Conservation (phyloP, 768 basidiomycete species). For the Pisolithus sp. region DNA sequence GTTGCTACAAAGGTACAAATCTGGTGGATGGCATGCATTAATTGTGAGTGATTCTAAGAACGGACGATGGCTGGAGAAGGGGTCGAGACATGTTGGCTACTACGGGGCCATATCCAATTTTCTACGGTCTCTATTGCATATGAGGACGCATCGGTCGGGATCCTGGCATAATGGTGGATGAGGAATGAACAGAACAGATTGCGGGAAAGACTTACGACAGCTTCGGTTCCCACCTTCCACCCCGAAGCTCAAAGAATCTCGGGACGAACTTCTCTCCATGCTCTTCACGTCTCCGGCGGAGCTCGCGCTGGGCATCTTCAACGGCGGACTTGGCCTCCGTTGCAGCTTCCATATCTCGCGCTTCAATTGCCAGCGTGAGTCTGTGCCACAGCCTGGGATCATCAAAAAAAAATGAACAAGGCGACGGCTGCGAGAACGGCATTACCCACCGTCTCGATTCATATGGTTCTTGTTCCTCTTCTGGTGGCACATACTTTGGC, state of each 20-base stretch:
- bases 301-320: conserved; percentile 88
- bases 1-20: conserved; percentile 33
- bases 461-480: conserved; percentile 81
- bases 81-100: not conserved
- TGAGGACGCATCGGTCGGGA: conserved; percentile 58
- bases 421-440: not conserved
- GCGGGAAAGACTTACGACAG: conserved; percentile 46
- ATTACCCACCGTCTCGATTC: conserved; percentile 74
- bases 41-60: conserved; percentile 16
- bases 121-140: conserved; percentile 61
- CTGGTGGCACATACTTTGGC: conserved; percentile 80
- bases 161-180: conserved; percentile 33
- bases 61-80: conserved; percentile 1
- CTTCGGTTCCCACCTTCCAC: conserved; percentile 81
- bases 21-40: conserved; percentile 33
- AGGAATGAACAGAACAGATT: not conserved
- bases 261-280: conserved; percentile 62
- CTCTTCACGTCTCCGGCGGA: conserved; percentile 68
- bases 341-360: conserved; percentile 91
- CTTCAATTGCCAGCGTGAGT: conserved; percentile 78
- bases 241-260: conserved; percentile 71
- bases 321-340: conserved; percentile 85
- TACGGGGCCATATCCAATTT: conserved; percentile 66
- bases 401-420: not conserved
- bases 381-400: conserved; percentile 65